A percentile compares a stretch with the other conserved stretches of the same genome.
Conservation (phyloP, 345 rosid species). For the Ceriops decandra region DNA sequence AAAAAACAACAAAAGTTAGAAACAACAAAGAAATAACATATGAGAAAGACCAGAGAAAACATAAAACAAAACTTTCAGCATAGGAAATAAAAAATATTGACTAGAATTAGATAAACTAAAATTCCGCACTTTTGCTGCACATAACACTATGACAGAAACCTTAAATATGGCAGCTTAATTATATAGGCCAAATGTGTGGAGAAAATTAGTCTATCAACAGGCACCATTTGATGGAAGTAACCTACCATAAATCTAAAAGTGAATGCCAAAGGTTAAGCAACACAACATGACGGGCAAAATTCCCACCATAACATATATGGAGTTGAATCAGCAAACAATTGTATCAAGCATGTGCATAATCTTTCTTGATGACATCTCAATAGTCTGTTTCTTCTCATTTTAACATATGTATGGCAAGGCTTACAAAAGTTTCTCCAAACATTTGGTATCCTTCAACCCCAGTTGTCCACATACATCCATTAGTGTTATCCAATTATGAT, state of each 20-base stretch:
- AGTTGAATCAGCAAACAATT: not conserved
- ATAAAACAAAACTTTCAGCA: no score
- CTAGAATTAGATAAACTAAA: no score
- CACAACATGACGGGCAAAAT: not conserved
- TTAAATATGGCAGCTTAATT: not conserved
- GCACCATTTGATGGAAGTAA: no score
- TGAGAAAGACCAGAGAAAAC: not conserved
- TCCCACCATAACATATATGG: not conserved
- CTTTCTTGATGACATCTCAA: not conserved
- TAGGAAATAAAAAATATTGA: no score
- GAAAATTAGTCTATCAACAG: no score
- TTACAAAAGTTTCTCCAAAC: constrained; percentile 1
- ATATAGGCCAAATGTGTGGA: not conserved
- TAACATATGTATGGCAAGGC: not conserved
- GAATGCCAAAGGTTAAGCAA: not conserved
- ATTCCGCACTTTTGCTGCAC: no score
- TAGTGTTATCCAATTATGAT: not conserved
- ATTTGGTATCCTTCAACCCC: not conserved
- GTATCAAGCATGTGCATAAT: not conserved
- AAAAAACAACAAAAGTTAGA: constrained; percentile 20
- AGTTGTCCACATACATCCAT: not conserved
- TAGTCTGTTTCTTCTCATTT: not conserved
- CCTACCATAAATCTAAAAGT: not conserved
- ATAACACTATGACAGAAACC: not conserved
- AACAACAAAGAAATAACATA: constrained; percentile 13